phyloP scores from a whole-genome alignment of 371 early-diverging fungal genomes.

The Rhizopus arrhizus region DNA sequence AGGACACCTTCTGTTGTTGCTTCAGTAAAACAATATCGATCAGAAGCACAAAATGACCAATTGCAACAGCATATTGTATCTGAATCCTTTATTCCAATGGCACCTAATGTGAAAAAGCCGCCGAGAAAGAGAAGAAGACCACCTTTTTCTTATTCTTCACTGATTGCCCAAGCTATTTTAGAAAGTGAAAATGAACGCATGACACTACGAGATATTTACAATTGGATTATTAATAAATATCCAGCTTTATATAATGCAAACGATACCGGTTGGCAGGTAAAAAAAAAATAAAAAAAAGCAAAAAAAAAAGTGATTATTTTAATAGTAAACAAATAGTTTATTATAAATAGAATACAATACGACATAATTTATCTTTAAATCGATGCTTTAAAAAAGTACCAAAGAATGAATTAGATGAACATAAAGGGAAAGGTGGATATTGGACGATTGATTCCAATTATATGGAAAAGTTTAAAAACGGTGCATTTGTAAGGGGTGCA shows the following conservation, averaged over 20 bases:
- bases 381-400: slow-evolving; percentile 73
- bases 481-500: slow-evolving; percentile 36
- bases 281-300: too few species aligned
- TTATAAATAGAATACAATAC: slow-evolving; percentile 66
- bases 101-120: slow-evolving; percentile 45
- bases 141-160: slow-evolving; percentile 74
- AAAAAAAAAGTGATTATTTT: too few species aligned
- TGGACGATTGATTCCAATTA: slow-evolving; percentile 57
- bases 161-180: slow-evolving; percentile 76
- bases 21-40: slow-evolving; percentile 45
- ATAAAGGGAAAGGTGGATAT: slow-evolving; percentile 58
- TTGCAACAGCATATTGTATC: slow-evolving; percentile 50
- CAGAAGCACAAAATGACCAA: slow-evolving; percentile 47
- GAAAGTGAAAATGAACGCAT: slow-evolving; percentile 58
- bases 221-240: slow-evolving; percentile 71
- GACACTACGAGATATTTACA: slow-evolving; percentile 73
- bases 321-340: background rate
- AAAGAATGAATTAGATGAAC: slow-evolving; percentile 42
- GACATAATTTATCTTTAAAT: slow-evolving; percentile 82
- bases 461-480: slow-evolving; percentile 39
- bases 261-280: slow-evolving; percentile 73
- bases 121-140: slow-evolving; percentile 65
- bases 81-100: slow-evolving; percentile 53
- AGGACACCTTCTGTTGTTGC: slow-evolving; percentile 41
- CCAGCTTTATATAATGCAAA: slow-evolving; percentile 70